Conservation (phyloP, 768 basidiomycete genomes). For the Pholiota conissans region DNA sequence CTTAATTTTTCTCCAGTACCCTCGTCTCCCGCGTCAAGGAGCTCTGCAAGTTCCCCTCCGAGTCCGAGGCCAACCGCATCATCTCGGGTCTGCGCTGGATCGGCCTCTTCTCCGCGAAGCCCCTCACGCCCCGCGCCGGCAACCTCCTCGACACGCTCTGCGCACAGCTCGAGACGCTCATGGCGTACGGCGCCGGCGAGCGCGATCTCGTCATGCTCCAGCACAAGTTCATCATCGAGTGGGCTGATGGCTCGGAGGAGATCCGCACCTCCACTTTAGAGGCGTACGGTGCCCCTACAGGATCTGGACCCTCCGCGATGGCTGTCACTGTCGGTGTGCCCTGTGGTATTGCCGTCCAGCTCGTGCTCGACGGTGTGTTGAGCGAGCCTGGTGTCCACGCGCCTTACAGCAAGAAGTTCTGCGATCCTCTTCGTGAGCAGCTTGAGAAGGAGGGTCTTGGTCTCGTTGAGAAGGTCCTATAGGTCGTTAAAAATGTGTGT, state of each 20-base stretch:
- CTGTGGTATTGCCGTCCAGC: conserved; percentile 90
- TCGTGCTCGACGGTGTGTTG: conserved; percentile 86
- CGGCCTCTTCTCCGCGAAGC: conserved; percentile 80
- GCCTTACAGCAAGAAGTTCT: conserved; percentile 86
- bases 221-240: conserved; percentile 95
- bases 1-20: conserved; percentile 41
- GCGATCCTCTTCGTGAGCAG: conserved; percentile 65
- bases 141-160: conserved; percentile 95
- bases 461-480: conserved; percentile 68
- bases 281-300: conserved; percentile 71
- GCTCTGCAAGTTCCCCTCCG: conserved; percentile 71
- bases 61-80: conserved; percentile 72
- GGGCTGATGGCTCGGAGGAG: conserved; percentile 72
- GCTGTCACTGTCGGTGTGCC: conserved; percentile 89
- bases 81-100: conserved; percentile 92
- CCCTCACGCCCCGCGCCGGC: conserved; percentile 58
- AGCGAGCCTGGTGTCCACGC: conserved; percentile 77
- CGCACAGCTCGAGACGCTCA: conserved; percentile 83
- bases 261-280: conserved; percentile 91
- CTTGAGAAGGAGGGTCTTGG: conserved; percentile 78
- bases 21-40: conserved; percentile 72
- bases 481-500: conserved; percentile 17
- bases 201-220: conserved; percentile 97
- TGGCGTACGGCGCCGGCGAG: conserved; percentile 89
- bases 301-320: conserved; percentile 83